Base-by-base conservation (phyloP, 768 basidiomycete genomes). In the Sutorius australiensis region DNA sequence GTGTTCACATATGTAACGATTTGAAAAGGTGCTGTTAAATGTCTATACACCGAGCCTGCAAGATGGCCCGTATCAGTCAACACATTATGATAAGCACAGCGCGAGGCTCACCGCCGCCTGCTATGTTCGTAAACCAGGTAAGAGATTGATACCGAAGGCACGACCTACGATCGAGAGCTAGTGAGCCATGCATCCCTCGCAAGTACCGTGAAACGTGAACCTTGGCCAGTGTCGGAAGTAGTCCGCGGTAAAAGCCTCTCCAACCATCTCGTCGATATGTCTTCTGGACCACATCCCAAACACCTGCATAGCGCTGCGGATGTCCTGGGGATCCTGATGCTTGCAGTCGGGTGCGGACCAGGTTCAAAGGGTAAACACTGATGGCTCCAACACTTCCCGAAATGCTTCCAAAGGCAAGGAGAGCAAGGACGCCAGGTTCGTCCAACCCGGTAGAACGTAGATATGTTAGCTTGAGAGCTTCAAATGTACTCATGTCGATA, bases 401-500 rank as follows among this genome's bases (percentile, higher is more conserved):
- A 56, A 95, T 72, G 61, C 92, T 94, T 41, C 95, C 95, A 61
- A 97, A 98, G 4, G 89, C 84, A 16, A 98, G 81, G 30, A 93
- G 67, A 27, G 90, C 92, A 48, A 94, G 77, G 6, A 94, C 83
- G 3, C 91, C 90, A 0, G 95, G 92, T 67, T 99, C 95, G 27
- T 93, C 87, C 62, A 86, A 82, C 32, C 86, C 87, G 6, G 90
- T 89, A 31, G 94, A 95, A 47, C 84, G 81, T 36, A 88, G 74
- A 69, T 98, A 98, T 2, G 89, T 85, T 40, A 94, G 75, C 68
- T 98, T 98, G 51, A 99, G 82, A 2, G 92, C 92, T 73, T 98
- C 95, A 54, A 97, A 98, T 3, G 95, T 95, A 61, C 87, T 89
- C 91, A 93, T 95, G 70, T 99, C 95, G 57, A 98, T 99, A 5